A percentile compares a stretch with the other conserved stretches of the same genome.
These are phyloP conservation scores for Arthrobotrys musiformis DNA, from an alignment of 2,329 filamentous ascomycete species.

Conservation along the genomic window DNA sequence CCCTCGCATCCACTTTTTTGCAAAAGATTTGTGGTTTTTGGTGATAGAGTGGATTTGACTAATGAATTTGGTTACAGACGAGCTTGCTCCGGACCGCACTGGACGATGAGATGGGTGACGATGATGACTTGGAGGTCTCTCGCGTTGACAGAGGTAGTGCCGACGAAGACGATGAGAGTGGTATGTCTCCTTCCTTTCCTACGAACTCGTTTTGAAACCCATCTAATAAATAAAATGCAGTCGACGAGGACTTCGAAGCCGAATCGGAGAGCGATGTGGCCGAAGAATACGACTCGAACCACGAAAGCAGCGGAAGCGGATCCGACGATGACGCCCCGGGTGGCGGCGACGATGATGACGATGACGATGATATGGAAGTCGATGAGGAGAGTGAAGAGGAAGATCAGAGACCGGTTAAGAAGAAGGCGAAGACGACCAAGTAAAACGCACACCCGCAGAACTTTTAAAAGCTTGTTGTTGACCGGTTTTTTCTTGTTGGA, in stretches of 20 bases:
- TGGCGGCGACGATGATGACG: slow-evolving; percentile 68
- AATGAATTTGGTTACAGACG: slow-evolving; percentile 62
- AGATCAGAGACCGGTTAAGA: slow-evolving; percentile 63
- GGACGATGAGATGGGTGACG: slow-evolving; percentile 83
- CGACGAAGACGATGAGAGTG: slow-evolving; percentile 87
- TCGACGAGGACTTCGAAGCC: slow-evolving; percentile 94
- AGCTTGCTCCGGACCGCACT: slow-evolving; percentile 80
- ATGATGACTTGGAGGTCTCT: slow-evolving; percentile 79
- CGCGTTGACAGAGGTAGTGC: slow-evolving; percentile 85
- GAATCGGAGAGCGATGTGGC: slow-evolving; percentile 95
- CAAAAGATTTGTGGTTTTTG: slow-evolving; percentile 7
- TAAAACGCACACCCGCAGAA: no score
- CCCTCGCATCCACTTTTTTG: slow-evolving; percentile 35
- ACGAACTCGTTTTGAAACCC: neutral
- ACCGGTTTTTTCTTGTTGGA: slow-evolving; percentile 1
- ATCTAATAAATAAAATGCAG: slow-evolving; percentile 66
- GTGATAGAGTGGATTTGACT: slow-evolving; percentile 19
- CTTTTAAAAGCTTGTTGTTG: no score
- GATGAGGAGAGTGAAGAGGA: slow-evolving; percentile 66
- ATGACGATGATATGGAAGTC: slow-evolving; percentile 66
- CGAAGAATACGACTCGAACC: slow-evolving; percentile 92
- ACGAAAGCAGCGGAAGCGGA: slow-evolving; percentile 82
- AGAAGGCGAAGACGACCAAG: slow-evolving; percentile 60
- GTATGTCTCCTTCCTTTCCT: slow-evolving; percentile 28
- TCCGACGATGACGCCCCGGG: slow-evolving; percentile 73